A percentile compares a stretch with the other conserved stretches of the same genome.
phyloP scores from a whole-genome alignment of 2,329 filamentous ascomycete genomes.

The Hymenoscyphus infarciens region DNA sequence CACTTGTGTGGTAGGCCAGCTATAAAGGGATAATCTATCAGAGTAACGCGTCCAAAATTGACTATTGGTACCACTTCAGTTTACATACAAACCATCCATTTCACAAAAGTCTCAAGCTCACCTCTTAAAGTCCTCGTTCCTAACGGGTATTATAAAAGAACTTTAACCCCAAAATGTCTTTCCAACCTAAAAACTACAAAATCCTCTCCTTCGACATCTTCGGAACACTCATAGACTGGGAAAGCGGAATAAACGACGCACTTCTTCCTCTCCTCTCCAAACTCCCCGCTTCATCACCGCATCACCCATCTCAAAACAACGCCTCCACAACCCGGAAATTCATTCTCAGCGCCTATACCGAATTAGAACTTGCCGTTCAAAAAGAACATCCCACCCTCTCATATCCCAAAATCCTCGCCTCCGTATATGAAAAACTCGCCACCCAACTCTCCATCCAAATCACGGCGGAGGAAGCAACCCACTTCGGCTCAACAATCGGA shows the following conservation, averaged over 20 bases:
- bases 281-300: constrained; percentile 16
- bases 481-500: constrained; percentile 43
- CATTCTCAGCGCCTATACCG: constrained; percentile 21
- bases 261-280: constrained; percentile 41
- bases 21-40: not conserved
- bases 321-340: constrained; percentile 8
- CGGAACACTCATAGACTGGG: constrained; percentile 77
- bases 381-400: constrained; percentile 45
- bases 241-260: constrained; percentile 56
- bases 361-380: constrained; percentile 37
- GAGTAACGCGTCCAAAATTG: not conserved
- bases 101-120: too few relatives aligned
- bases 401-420: constrained; percentile 49
- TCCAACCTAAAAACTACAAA: constrained; percentile 24
- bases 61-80: too few relatives aligned
- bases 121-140: too few relatives aligned
- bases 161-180: constrained; percentile 14
- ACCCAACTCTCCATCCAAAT: constrained; percentile 32
- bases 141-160: not conserved
- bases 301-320: constrained; percentile 19
- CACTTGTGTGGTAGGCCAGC: not conserved
- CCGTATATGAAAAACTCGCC: constrained; percentile 38
- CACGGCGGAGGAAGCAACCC: constrained; percentile 31
- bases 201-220: constrained; percentile 61
- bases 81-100: too few relatives aligned